Conservation (phyloP, 441 rosid species). For the Pelargonium exstipulatum region DNA sequence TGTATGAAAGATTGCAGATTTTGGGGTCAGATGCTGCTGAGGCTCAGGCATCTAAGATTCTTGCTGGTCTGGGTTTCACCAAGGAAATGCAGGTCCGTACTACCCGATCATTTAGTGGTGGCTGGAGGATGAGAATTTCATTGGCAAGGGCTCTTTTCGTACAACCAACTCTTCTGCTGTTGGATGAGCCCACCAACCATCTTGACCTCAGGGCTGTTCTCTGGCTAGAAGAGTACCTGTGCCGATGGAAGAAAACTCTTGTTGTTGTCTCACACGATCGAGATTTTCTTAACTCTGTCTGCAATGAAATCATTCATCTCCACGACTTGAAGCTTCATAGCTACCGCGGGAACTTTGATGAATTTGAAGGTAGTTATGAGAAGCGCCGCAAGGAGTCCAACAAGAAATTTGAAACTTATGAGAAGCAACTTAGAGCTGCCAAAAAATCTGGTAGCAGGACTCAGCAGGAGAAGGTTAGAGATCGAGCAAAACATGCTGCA, state of each 20-base stretch:
- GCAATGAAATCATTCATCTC: conserved; percentile 83
- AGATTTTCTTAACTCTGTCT: conserved; percentile 85
- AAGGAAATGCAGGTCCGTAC: conserved; percentile 77
- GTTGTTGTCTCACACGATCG: conserved; percentile 94
- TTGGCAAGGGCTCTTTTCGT: conserved; percentile 89
- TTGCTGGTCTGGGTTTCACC: conserved; percentile 86
- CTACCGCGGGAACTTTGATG: conserved; percentile 80
- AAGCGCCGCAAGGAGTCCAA: conserved; percentile 71
- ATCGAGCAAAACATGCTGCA: conserved; percentile 44
- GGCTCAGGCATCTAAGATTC: conserved; percentile 87
- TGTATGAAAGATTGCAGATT: conserved; percentile 74
- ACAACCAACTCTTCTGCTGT: conserved; percentile 63
- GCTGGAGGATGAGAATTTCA: conserved; percentile 97
- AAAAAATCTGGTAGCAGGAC: conserved; percentile 67
- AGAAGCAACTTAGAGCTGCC: conserved; percentile 76
- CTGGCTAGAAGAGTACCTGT: conserved; percentile 85
- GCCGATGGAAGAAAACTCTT: conserved; percentile 85
- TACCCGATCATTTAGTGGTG: conserved; percentile 69
- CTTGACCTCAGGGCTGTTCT: conserved; percentile 91
- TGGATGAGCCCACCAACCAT: conserved; percentile 83
- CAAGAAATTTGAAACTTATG: conserved; percentile 50
- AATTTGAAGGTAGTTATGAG: conserved; percentile 66
- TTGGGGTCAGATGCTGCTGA: conserved; percentile 92
- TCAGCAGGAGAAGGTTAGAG: conserved; percentile 64
- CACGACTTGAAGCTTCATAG: conserved; percentile 72